Evolutionary conservation across 441 rosid genomes (phyloP).

Genomic region (Euphorbia corollata): DNA sequence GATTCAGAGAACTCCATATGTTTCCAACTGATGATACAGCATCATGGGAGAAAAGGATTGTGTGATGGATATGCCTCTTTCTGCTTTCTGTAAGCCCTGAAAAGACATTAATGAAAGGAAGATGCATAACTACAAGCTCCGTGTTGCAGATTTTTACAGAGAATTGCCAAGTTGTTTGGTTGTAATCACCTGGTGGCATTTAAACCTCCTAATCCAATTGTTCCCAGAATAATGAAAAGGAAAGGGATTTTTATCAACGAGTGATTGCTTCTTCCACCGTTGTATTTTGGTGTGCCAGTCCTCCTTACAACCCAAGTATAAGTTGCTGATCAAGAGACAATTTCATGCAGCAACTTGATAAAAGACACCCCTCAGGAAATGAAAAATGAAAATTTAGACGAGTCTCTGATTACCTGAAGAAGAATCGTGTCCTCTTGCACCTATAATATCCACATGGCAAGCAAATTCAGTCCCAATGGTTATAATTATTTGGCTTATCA

Average conservation of each 20-base stretch:
- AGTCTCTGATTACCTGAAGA: slow-evolving; percentile 43
- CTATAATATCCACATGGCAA: slow-evolving; percentile 28
- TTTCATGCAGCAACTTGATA: slow-evolving; percentile 9
- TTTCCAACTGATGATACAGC: neutral
- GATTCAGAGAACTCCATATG: neutral
- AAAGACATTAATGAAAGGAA: slow-evolving; percentile 4
- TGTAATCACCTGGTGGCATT: slow-evolving; percentile 52
- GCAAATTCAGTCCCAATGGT: slow-evolving; percentile 14
- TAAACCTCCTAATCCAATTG: slow-evolving; percentile 64
- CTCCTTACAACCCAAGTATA: slow-evolving; percentile 47
- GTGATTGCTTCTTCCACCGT: slow-evolving; percentile 47
- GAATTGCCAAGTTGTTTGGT: neutral
- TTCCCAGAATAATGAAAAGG: slow-evolving; percentile 49
- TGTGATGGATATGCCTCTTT: slow-evolving; percentile 57
- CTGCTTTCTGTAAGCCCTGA: slow-evolving; percentile 70
- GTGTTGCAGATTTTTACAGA: neutral
- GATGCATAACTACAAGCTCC: neutral
- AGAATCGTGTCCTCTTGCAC: slow-evolving; percentile 34
- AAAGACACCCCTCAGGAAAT: neutral
- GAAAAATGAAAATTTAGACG: neutral
- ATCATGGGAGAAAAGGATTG: slow-evolving; percentile 82
- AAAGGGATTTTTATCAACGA: slow-evolving; percentile 52
- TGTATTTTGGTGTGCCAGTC: slow-evolving; percentile 46
- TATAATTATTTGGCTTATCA: slow-evolving; percentile 3
- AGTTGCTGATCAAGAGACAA: slow-evolving; percentile 26